These are phyloP conservation scores for Aspergillus neoniger DNA, from an alignment of 2,329 filamentous ascomycete genomes.

Conservation along the genomic window DNA sequence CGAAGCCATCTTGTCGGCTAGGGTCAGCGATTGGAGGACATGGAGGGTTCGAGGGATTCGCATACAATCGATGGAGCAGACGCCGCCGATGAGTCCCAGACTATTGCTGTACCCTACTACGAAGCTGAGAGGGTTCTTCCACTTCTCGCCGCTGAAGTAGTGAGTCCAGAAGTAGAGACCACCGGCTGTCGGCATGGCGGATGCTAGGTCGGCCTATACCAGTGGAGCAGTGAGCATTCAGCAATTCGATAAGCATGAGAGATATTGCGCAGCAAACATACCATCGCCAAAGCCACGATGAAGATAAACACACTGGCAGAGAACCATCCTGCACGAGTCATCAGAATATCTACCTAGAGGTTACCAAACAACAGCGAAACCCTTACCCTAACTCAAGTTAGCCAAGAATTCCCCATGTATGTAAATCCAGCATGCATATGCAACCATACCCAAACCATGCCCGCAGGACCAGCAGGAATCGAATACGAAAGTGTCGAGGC, in stretches of 20 bases:
- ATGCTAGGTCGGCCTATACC: conserved; percentile 51
- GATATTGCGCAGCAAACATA: conserved; percentile 35
- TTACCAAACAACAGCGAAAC: background rate
- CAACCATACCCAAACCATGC: conserved; percentile 59
- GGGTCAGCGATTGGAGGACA: background rate
- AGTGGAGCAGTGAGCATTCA: background rate
- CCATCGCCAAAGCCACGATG: conserved; percentile 61
- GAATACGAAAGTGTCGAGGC: conserved; percentile 61
- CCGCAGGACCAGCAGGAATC: conserved; percentile 59
- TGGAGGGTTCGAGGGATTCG: background rate
- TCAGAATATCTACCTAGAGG: background rate
- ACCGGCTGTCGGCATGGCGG: conserved; percentile 60
- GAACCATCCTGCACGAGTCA: conserved; percentile 50
- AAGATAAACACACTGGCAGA: conserved; percentile 59
- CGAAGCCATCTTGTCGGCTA: conserved; percentile 19
- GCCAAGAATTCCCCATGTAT: conserved; percentile 20
- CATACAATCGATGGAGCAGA: conserved; percentile 62
- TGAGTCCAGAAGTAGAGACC: conserved; percentile 63
- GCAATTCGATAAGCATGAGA: background rate
- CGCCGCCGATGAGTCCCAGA: conserved; percentile 59
- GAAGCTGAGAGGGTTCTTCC: conserved; percentile 59
- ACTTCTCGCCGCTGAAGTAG: conserved; percentile 57
- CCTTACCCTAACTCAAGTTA: conserved; percentile 15
- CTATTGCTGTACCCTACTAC: conserved; percentile 64
- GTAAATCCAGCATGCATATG: background rate